Evolutionary conservation across 2,329 filamentous ascomycete genomes (phyloP).

Genomic region (Pseudogymnoascus sp.): DNA sequence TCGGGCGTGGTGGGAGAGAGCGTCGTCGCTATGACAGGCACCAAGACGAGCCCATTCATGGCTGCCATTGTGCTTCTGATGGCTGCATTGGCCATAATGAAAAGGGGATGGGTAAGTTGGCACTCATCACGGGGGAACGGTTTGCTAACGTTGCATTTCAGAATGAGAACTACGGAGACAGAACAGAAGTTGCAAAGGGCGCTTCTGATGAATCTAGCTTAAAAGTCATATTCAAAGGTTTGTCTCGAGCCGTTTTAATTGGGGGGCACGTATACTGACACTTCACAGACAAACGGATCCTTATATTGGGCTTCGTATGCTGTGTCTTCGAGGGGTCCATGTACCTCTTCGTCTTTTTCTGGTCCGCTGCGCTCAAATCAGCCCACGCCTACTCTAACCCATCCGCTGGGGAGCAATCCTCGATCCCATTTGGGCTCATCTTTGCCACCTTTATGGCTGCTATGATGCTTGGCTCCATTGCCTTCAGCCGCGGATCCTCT

Average conservation of each 20-base stretch:
- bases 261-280: conserved; percentile 11
- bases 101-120: conserved; percentile 39
- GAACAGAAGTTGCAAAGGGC: conserved; percentile 16
- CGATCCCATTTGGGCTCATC: conserved; percentile 39
- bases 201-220: conserved; percentile 16
- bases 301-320: conserved; percentile 42
- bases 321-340: conserved; percentile 53
- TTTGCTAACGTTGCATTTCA: conserved; percentile 16
- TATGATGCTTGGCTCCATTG: conserved; percentile 49
- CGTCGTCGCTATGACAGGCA: conserved; percentile 39
- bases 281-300: conserved; percentile 37
- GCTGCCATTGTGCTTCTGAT: conserved; percentile 34
- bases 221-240: conserved; percentile 16
- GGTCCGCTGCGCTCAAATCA: conserved; percentile 45
- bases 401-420: conserved; percentile 15
- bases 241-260: conserved; percentile 10
- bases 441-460: conserved; percentile 51
- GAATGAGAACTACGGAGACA: conserved; percentile 43
- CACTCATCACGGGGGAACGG: not conserved
- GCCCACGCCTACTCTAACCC: conserved; percentile 34
- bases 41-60: conserved; percentile 45
- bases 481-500: conserved; percentile 33
- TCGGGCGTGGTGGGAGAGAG: conserved; percentile 44
- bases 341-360: conserved; percentile 57
- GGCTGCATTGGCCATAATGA: conserved; percentile 38